These are phyloP conservation scores for Hypoxylon subgilvum DNA, from an alignment of 495 filamentous ascomycete genomes.

Conservation along the genomic window DNA sequence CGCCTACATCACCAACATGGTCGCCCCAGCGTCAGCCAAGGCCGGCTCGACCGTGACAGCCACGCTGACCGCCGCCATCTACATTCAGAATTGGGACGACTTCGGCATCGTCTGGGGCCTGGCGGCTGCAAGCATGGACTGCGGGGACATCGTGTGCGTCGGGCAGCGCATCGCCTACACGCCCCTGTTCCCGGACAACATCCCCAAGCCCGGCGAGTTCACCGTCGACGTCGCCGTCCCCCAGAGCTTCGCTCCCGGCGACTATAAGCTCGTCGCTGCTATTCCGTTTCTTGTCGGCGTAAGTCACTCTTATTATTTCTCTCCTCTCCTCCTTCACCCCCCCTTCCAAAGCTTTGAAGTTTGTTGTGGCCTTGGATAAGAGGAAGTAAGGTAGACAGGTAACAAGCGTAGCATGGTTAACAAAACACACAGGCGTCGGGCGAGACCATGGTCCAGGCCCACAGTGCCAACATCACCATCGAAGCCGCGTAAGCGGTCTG, in stretches of 20 bases:
- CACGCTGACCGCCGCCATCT: slow-evolving; percentile 31
- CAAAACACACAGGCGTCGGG: slow-evolving; percentile 30
- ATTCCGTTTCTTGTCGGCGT: slow-evolving; percentile 42
- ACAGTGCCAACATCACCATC: slow-evolving; percentile 33
- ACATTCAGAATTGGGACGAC: slow-evolving; percentile 45
- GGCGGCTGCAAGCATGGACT: slow-evolving; percentile 4
- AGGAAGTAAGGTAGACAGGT: too few relatives aligned
- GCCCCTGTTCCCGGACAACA: slow-evolving; percentile 32
- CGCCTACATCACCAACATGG: slow-evolving; percentile 21
- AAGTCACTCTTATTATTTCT: slow-evolving; percentile 2
- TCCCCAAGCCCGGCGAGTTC: slow-evolving; percentile 33
- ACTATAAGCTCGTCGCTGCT: slow-evolving; percentile 58
- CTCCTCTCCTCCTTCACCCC: neutral
- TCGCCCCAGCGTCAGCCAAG: slow-evolving; percentile 7
- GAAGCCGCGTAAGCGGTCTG: slow-evolving; percentile 8
- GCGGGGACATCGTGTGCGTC: slow-evolving; percentile 28
- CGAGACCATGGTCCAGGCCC: slow-evolving; percentile 17
- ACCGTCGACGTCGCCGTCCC: slow-evolving; percentile 54
- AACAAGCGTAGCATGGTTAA: too few relatives aligned
- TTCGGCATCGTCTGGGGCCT: slow-evolving; percentile 42
- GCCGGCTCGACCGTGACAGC: slow-evolving; percentile 24
- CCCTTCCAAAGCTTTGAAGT: neutral
- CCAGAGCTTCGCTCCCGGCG: slow-evolving; percentile 47
- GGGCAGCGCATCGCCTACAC: slow-evolving; percentile 38
- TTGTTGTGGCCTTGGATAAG: too few relatives aligned